Conservation (phyloP, 257 asterid species). For the Nicotiana knightiana region DNA sequence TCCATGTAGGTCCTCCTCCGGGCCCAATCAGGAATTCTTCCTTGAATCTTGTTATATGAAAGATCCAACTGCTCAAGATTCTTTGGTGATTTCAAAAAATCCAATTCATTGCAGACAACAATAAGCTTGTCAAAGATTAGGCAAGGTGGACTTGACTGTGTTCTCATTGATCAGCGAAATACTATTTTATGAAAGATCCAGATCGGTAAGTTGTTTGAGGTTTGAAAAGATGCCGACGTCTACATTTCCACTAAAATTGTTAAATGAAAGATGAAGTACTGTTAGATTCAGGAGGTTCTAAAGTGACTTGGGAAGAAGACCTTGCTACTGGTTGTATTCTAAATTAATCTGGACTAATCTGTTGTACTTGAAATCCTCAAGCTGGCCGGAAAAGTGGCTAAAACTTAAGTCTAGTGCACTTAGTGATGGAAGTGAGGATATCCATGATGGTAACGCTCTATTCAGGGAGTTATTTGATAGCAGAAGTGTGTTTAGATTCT, state of each 20-base stretch:
- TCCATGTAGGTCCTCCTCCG: too few relatives aligned
- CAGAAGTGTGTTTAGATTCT: neutral
- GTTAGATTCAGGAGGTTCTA: constrained; percentile 16
- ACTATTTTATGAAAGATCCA: neutral
- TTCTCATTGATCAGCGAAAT: neutral
- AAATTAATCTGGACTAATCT: neutral
- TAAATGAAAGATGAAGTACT: too few relatives aligned
- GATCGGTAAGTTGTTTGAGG: neutral
- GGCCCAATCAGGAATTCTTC: neutral
- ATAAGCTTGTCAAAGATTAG: neutral
- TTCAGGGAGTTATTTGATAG: constrained; percentile 5
- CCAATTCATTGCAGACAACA: neutral
- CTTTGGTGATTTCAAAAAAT: neutral
- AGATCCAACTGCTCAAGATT: neutral
- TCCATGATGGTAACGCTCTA: constrained; percentile 14
- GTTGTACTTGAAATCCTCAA: constrained; percentile 13
- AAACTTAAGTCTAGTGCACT: neutral
- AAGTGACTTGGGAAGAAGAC: constrained; percentile 17
- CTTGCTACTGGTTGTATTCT: constrained; percentile 4
- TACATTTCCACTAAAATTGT: too few relatives aligned
- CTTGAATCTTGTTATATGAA: neutral
- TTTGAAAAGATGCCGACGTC: neutral
- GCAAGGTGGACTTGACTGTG: too few relatives aligned
- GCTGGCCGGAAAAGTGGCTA: constrained; percentile 11
- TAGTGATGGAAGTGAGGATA: constrained; percentile 16